phyloP scores from a whole-genome alignment of 1,139 yeast genomes.

The Trichomonascaceae sp. region DNA sequence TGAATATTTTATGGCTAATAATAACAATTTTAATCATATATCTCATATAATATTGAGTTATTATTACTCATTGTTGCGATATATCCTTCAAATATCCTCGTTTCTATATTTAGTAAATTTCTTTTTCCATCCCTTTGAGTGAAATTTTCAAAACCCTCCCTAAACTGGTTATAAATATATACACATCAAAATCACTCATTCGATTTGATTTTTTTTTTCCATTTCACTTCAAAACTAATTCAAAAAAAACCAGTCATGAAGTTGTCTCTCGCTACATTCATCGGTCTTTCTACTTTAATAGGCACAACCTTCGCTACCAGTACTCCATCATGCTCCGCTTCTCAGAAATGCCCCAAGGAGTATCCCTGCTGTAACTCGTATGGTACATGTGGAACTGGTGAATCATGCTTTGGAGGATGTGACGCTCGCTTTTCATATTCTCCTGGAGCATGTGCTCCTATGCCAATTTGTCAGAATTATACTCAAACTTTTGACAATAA shows the following conservation, averaged over 20 bases:
- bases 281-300: background rate
- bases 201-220: background rate
- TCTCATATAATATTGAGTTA: background rate
- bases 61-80: background rate
- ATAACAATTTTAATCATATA: too few relatives aligned
- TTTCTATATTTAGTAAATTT: background rate
- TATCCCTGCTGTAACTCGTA: slow-evolving; percentile 76
- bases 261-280: slow-evolving; percentile 1
- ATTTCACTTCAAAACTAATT: background rate
- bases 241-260: background rate
- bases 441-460: slow-evolving; percentile 60
- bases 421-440: slow-evolving; percentile 60
- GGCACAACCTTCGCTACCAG: slow-evolving; percentile 1
- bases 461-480: slow-evolving; percentile 42
- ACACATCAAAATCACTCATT: background rate
- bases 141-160: background rate
- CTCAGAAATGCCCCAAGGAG: slow-evolving; percentile 51
- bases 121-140: background rate
- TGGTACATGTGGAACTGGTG: slow-evolving; percentile 77
- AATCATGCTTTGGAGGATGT: slow-evolving; percentile 74
- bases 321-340: slow-evolving; percentile 6
- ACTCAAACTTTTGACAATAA: slow-evolving; percentile 26
- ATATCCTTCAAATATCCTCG: background rate
- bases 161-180: background rate
- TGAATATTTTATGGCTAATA: too few relatives aligned